Evolutionary conservation across 2,329 filamentous ascomycete genomes (phyloP).

Genomic region (Colletotrichum costaricense): DNA sequence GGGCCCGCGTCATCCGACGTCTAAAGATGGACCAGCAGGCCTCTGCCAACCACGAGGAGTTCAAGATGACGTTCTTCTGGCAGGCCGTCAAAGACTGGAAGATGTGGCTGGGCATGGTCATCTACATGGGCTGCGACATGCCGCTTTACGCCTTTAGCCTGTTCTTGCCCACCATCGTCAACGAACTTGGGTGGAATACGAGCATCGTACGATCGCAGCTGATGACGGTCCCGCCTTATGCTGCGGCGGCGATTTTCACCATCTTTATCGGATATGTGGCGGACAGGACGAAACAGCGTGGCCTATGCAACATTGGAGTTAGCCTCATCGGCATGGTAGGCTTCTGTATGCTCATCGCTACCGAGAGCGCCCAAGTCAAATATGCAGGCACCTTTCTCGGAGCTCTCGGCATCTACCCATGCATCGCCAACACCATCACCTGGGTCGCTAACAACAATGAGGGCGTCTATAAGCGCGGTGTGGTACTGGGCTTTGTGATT

Average conservation of each 20-base stretch:
- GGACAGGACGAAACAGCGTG: constrained; percentile 78
- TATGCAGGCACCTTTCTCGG: constrained; percentile 89
- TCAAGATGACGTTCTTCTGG: constrained; percentile 79
- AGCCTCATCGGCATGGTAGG: constrained; percentile 79
- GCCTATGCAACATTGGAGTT: constrained; percentile 81
- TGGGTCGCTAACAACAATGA: constrained; percentile 92
- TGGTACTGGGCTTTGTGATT: constrained; percentile 89
- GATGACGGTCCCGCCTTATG: constrained; percentile 81
- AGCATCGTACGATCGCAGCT: constrained; percentile 73
- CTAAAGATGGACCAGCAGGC: constrained; percentile 78
- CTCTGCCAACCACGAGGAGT: constrained; percentile 80
- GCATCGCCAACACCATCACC: constrained; percentile 86
- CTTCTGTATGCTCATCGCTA: constrained; percentile 82
- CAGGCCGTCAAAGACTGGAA: constrained; percentile 84
- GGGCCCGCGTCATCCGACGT: constrained; percentile 76
- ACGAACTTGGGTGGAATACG: constrained; percentile 41
- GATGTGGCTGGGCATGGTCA: constrained; percentile 78
- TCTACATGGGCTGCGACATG: constrained; percentile 82
- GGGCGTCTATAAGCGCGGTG: constrained; percentile 90
- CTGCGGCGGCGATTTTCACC: constrained; percentile 75
- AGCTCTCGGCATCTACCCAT: constrained; percentile 89
- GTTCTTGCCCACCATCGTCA: constrained; percentile 62
- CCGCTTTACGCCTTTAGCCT: constrained; percentile 81
- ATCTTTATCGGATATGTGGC: constrained; percentile 79
- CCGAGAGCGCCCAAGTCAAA: constrained; percentile 72